phyloP scores from a whole-genome alignment of 257 asterid species.

The Solanum tarapatanum region DNA sequence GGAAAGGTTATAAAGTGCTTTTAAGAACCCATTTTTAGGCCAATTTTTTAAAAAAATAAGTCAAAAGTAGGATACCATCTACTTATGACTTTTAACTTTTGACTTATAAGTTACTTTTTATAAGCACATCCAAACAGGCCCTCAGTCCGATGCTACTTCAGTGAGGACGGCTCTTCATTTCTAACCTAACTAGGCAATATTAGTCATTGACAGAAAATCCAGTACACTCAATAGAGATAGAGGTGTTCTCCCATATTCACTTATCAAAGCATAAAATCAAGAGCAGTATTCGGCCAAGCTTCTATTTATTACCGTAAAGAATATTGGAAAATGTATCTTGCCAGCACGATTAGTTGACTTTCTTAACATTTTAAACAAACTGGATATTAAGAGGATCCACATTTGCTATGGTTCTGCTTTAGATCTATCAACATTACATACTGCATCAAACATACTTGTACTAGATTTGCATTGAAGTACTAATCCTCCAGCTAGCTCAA shows the following conservation, averaged over 20 bases:
- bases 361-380: background rate
- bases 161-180: background rate
- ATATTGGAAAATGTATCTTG: background rate
- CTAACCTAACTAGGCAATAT: background rate
- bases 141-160: background rate
- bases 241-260: background rate
- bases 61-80: background rate
- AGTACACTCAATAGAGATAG: background rate
- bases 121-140: background rate
- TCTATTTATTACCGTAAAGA: background rate
- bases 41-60: background rate
- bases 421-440: background rate
- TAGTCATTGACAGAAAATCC: background rate
- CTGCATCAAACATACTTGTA: background rate
- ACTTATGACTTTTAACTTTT: too few species aligned
- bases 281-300: background rate
- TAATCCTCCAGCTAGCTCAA: background rate
- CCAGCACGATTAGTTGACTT: background rate
- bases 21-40: background rate
- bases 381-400: background rate
- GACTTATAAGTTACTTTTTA: background rate
- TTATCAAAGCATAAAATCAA: background rate
- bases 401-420: background rate
- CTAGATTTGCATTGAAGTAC: background rate
- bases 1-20: background rate